Base-by-base conservation (phyloP, 1,284 basidiomycete genomes). In the Exobasidium rhododendri region DNA sequence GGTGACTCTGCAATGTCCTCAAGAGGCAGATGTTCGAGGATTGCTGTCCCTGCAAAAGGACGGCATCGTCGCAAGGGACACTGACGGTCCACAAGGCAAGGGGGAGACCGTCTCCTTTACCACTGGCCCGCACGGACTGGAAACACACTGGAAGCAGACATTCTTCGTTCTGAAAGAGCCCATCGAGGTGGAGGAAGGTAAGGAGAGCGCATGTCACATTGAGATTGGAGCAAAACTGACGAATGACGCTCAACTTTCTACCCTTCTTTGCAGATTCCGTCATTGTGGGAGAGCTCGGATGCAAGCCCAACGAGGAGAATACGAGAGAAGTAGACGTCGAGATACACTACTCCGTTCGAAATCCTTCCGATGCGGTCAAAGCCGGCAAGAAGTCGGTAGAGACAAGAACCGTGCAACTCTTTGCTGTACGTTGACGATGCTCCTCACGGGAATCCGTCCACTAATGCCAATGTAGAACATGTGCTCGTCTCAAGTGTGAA, bases 91-190 rank as follows among this genome's bases (percentile, higher is more conserved):
- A 51, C 47, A 65, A 30, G 52, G 62, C 13, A 64, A 56, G 26
- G 85, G 85, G 17, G 82, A 87, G 31, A n/a, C 47, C 22, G 86
- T 87, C 6, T 90, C 89, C 78, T 97, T 97, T 80, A 94, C 92
- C 66, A 98, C 94, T 0, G 91, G 92, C 0, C 92, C 94, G 3
- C 65, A 82, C 71, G 91, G 90, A 66, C 86, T 87, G 53, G 87
- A 90, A 24, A 98, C 94, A n/a, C 94, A 98, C 80, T 98, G 94
- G 94, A 94, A 94, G 80, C 94, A 98, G 79, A 94, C 94, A 0
- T 75, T 93, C 11, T 96, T 98, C 80, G 82, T 97, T 67, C 83
- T 98, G 65, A 85, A 86, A 59, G 86, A 92, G 56, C 89, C 92
- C 0, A 85, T 97, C 63, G 75, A 80, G 26, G 87, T 90, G 0